Conservation (phyloP, 768 basidiomycete species). For the Lepiota venenata region DNA sequence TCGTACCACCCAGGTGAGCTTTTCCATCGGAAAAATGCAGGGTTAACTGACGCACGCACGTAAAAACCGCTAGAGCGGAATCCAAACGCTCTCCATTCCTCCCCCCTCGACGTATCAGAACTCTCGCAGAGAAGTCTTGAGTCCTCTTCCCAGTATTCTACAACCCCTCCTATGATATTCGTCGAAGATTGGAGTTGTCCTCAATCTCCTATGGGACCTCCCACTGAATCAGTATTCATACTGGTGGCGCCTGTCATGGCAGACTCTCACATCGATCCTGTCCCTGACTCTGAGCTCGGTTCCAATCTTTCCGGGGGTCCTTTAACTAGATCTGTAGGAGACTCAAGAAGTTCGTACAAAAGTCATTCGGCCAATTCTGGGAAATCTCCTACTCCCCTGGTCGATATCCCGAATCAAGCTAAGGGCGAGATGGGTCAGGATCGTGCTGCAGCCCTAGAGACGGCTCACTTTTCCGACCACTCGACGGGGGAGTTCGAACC, state of each 20-base stretch:
- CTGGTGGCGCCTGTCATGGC: not conserved
- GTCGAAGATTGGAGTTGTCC: constrained; percentile 9
- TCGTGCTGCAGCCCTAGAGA: no score
- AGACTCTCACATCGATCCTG: not conserved
- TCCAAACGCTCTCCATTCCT: not conserved
- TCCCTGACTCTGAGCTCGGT: not conserved
- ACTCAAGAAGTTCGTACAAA: no score
- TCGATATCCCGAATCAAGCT: no score
- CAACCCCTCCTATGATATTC: not conserved
- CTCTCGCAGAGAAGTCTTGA: not conserved
- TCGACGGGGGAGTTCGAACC: no score
- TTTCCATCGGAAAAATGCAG: not conserved
- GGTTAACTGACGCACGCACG: not conserved
- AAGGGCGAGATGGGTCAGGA: no score
- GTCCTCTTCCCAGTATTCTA: not conserved
- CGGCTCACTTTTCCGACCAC: no score
- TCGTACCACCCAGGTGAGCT: not conserved
- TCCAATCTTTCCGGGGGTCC: no score
- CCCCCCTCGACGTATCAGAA: not conserved
- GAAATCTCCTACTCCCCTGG: no score
- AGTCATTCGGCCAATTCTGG: no score
- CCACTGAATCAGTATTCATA: not conserved
- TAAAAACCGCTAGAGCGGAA: constrained; percentile 4
- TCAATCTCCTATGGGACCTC: not conserved
- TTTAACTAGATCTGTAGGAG: no score